Base-by-base conservation (phyloP, 306 rosid species). In the Cucurbita moschata region DNA sequence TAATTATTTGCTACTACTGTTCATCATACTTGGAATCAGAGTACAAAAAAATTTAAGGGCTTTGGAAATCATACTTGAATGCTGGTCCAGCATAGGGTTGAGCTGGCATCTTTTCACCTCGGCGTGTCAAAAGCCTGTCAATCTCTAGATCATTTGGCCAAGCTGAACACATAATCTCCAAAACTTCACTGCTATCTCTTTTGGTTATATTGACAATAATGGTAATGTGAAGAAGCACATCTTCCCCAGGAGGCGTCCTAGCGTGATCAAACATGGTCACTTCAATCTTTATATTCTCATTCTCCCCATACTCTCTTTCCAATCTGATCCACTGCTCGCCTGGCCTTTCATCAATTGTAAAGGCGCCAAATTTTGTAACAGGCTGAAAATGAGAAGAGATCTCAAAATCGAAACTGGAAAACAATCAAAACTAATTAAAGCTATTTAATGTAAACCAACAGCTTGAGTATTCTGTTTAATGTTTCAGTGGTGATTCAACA, bases 271-370 rank as follows among this genome's bases (percentile, higher is more conserved):
- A 86, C 93, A 88, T 82, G 79, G 96, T 87, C 75, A 55, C 96
- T 85, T 94, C 98, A 51, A 90, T 78, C 82, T 84, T 86, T 23
- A 94, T 83, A 44, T 86, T 82, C 83, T 94, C 97, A 8, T 77
- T 69, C 7, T 75, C 82, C 9, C 79, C 87, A 71, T 73, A 83
- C 77, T 84, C 82, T 75, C 88, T 84, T 69, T 76, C 79, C 85
- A 94, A 74, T 49, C 81, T 79, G 81, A 94, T 83, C 96, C 97
- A 94, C 68, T 87, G 85, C 78, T 94, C 92, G 13, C 95, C 94
- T 14, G 89, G 84, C 54, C 86, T 87, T 8, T 83, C 86, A 77
- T 90, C 85, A 77, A 94, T 74, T 46, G 76, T 55, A 78, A 87
- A 94, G 37, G 92, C 81, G 63, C 78, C 81, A 55, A 85, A 90